These are phyloP conservation scores for rapeseed (Brassica napus) DNA, from an alignment of 345 rosid species.

Conservation along the genomic window Da-Ae NC_063442.1:26863501-26864000, in stretches of 20 bases:
- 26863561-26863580: constrained; percentile 38
- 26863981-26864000: neutral
- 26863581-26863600: constrained; percentile 17
- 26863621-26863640: constrained; percentile 39
- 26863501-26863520: constrained; percentile 42
- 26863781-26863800: neutral
- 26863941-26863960: neutral
- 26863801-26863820: constrained; percentile 25
- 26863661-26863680: constrained; percentile 44
- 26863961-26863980: neutral
- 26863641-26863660: constrained; percentile 27
- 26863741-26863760: constrained; percentile 21
- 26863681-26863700: constrained; percentile 16
- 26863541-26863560: constrained; percentile 49
- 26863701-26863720: constrained; percentile 10
- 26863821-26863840: neutral
- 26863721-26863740: constrained; percentile 27
- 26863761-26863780: neutral
- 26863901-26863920: neutral
- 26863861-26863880: constrained; percentile 11
- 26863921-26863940: constrained; percentile 2
- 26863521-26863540: constrained; percentile 47
- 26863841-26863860: constrained; percentile 2
- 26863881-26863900: constrained; percentile 16
- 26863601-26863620: constrained; percentile 24